Evolutionary conservation across 1,284 basidiomycete species (phyloP), one percentile per base, ranked within the genome.

Genomic region (Exobasidium rhododendri): DNA sequence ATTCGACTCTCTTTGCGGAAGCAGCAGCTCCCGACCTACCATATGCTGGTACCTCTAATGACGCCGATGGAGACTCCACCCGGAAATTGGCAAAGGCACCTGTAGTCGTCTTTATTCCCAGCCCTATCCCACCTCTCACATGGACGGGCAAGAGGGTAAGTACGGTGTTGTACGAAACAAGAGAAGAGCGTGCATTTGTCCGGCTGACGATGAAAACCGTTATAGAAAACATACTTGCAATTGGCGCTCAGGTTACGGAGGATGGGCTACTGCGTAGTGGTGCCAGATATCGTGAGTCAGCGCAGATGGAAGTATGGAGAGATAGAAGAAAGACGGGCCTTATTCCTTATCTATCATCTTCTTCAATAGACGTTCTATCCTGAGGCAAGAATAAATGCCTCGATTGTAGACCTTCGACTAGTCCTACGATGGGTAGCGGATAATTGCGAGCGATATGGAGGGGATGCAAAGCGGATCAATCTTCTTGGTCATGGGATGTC

Each of bases 211-310:
- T n/a, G n/a, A n/a, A n/a, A n/a, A n/a, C n/a, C n/a, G n/a, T 4
- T 29, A 26, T 64, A 71, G 14, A 65, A 74, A 49, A 56, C 73
- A 13, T 80, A 75, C 54, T 68, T 81, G 0, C 78, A 78, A 57
- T 69, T 81, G 40, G 81, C 80, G 0, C 71, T 78, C 10, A 71
- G 75, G 0, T 61, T 81, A 17, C 70, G 78, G 1, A 60, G 74
- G n/a, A 67, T 79, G 58, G 80, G 81, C 13, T 77, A 78, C 61
- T 74, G 77, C 58, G 81, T 82, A 51, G 70, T 82, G 20, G 72
- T 82, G 0, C 80, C 81, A 14, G 73, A 81, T 32, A 69, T 82
- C 28, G 62, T 58, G 32, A 57, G 50, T 63, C n/a, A n/a, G n/a
- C n/a, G n/a, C n/a, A n/a, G 45, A 50, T 50, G 14, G 47, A 31